Conservation (phyloP, 805 yeast genomes). For the Hanseniaspora guilliermondii region DNA sequence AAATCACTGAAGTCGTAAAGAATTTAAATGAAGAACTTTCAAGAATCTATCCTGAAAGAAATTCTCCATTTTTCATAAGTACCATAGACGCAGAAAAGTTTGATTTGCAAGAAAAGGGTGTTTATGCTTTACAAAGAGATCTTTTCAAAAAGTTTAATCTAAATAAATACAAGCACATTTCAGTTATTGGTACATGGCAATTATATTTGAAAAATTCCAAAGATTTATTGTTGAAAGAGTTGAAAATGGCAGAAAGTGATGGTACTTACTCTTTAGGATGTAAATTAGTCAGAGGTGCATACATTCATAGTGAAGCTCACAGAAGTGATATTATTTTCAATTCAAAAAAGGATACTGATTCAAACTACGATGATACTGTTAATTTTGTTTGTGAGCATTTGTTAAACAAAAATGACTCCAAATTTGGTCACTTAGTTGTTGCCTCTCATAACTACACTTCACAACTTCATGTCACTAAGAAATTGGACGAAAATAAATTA, state of each 20-base stretch:
- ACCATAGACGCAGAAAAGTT: constrained; percentile 87
- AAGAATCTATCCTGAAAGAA: constrained; percentile 46
- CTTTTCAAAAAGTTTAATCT: constrained; percentile 64
- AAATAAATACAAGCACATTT: constrained; percentile 37
- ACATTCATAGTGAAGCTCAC: constrained; percentile 75
- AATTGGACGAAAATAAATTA: constrained; percentile 27
- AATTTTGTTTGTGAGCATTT: constrained; percentile 48
- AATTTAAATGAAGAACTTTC: constrained; percentile 41
- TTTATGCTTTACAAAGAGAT: constrained; percentile 76
- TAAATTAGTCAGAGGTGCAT: constrained; percentile 91
- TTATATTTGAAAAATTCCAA: constrained; percentile 72
- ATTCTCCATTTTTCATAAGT: constrained; percentile 58
- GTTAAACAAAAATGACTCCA: constrained; percentile 33
- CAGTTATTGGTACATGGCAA: constrained; percentile 84
- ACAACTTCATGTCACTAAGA: constrained; percentile 55
- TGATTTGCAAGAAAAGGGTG: constrained; percentile 72
- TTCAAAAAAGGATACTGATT: constrained; percentile 71
- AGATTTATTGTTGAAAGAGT: constrained; percentile 49
- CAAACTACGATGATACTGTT: constrained; percentile 60
- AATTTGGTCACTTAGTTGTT: constrained; percentile 68
- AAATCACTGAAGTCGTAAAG: constrained; percentile 45
- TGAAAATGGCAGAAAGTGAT: constrained; percentile 46
- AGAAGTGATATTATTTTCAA: constrained; percentile 55
- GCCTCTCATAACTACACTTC: constrained; percentile 83
- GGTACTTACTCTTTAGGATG: constrained; percentile 59